phyloP scores from a whole-genome alignment of 2,329 filamentous ascomycete species.

The Cladophialophora exuberans region DNA sequence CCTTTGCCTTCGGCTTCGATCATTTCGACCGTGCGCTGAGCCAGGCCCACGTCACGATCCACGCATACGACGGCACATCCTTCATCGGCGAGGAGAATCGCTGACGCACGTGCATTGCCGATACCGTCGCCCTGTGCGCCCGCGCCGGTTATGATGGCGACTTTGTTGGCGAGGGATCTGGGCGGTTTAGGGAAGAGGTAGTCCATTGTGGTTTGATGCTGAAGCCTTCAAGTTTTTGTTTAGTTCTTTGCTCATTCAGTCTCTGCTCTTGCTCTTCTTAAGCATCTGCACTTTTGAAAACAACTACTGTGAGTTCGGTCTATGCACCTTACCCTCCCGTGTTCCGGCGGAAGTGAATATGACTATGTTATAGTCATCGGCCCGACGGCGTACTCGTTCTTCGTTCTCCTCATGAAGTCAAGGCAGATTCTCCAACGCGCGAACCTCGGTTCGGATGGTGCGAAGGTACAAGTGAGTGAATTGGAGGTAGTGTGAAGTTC shows the following conservation, averaged over 20 bases:
- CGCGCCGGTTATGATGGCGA: constrained; percentile 63
- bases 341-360: too few relatives aligned
- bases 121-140: constrained; percentile 61
- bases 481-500: too few relatives aligned
- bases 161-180: constrained; percentile 25
- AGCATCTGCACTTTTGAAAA: too few relatives aligned
- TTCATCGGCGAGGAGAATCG: constrained; percentile 63
- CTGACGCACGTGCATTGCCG: constrained; percentile 62
- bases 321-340: too few relatives aligned
- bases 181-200: constrained; percentile 30
- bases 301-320: neutral
- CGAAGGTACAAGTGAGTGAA: too few relatives aligned
- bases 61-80: constrained; percentile 63
- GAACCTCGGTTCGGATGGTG: too few relatives aligned
- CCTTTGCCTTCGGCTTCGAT: constrained; percentile 48
- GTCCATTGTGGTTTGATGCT: constrained; percentile 11
- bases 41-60: constrained; percentile 56
- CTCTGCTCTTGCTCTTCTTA: neutral
- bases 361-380: too few relatives aligned
- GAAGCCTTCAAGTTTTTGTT: too few relatives aligned
- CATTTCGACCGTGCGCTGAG: constrained; percentile 59
- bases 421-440: too few relatives aligned
- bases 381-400: too few relatives aligned
- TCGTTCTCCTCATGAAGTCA: too few relatives aligned
- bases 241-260: neutral